Evolutionary conservation across 257 asterid genomes (phyloP).

Genomic region (Solanum piurae): DNA sequence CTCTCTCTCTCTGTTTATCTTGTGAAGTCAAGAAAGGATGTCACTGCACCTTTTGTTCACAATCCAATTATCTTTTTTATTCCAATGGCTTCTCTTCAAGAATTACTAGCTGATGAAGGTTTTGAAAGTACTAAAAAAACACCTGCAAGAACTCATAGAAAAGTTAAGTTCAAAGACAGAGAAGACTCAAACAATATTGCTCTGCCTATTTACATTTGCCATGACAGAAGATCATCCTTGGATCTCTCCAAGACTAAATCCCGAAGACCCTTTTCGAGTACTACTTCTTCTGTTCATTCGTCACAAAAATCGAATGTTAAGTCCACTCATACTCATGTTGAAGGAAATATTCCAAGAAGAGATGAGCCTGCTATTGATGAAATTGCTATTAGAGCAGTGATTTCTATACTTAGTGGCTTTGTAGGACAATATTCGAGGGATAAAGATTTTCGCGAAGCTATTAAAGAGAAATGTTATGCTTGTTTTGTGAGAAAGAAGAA

Average conservation of each 20-base stretch:
- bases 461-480: constrained; percentile 38
- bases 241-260: constrained; percentile 21
- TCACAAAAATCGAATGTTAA: constrained; percentile 19
- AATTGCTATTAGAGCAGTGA: constrained; percentile 53
- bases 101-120: constrained; percentile 57
- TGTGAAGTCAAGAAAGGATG: constrained; percentile 14
- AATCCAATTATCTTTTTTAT: background rate
- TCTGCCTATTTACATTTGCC: constrained; percentile 67
- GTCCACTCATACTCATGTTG: constrained; percentile 1
- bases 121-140: constrained; percentile 20
- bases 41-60: constrained; percentile 12
- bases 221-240: constrained; percentile 37
- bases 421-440: constrained; percentile 42
- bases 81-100: constrained; percentile 61
- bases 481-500: constrained; percentile 23
- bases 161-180: constrained; percentile 39
- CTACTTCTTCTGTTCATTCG: constrained; percentile 25
- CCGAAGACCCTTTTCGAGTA: constrained; percentile 22
- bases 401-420: constrained; percentile 50
- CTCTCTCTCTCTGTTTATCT: constrained; percentile 14
- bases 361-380: constrained; percentile 57
- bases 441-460: constrained; percentile 18
- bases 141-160: constrained; percentile 21
- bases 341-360: constrained; percentile 7
- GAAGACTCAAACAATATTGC: constrained; percentile 27